Percentiles rank a stretch among this genome's conserved stretches.
Evolutionary conservation across 2,329 filamentous ascomycete species (phyloP).

Genomic region (Aureobasidium vineae): DNA sequence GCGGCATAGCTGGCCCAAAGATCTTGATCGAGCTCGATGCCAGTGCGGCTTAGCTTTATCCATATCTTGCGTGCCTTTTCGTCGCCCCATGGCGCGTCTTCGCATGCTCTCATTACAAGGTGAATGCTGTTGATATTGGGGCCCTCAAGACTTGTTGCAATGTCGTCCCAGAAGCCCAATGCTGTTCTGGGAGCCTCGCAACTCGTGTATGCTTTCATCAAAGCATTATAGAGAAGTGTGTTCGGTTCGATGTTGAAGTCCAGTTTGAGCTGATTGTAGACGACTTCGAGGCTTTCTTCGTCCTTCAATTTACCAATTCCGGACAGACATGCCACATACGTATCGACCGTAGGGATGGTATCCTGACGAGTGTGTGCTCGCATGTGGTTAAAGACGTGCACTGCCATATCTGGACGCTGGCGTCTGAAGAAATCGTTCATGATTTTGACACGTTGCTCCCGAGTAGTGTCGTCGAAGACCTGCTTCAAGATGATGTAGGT

Average conservation of each 20-base stretch:
- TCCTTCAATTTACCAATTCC: conserved; percentile 55
- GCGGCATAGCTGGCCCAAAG: conserved; percentile 77
- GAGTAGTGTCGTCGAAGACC: conserved; percentile 63
- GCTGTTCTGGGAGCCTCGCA: conserved; percentile 66
- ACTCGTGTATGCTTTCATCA: conserved; percentile 81
- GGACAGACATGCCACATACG: conserved; percentile 75
- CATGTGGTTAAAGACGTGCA: conserved; percentile 89
- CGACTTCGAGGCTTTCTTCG: conserved; percentile 64
- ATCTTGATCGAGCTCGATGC: conserved; percentile 70
- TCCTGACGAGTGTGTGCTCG: conserved; percentile 65
- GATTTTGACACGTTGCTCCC: conserved; percentile 63
- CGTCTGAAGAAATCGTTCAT: conserved; percentile 91
- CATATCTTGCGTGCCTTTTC: conserved; percentile 59
- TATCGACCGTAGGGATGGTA: conserved; percentile 66
- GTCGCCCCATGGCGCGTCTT: conserved; percentile 54
- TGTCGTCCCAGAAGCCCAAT: conserved; percentile 78
- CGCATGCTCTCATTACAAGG: conserved; percentile 76
- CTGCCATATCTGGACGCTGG: conserved; percentile 77
- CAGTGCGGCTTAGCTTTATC: conserved; percentile 68
- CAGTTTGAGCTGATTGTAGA: conserved; percentile 94
- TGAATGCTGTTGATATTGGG: conserved; percentile 78
- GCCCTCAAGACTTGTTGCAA: conserved; percentile 79
- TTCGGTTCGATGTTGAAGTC: conserved; percentile 75
- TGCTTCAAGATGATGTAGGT: conserved; percentile 58
- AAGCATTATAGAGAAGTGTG: conserved; percentile 74